These are phyloP conservation scores for Williopsis jadinii DNA, from an alignment of 1,139 yeast species.

Conservation along the genomic window DNA sequence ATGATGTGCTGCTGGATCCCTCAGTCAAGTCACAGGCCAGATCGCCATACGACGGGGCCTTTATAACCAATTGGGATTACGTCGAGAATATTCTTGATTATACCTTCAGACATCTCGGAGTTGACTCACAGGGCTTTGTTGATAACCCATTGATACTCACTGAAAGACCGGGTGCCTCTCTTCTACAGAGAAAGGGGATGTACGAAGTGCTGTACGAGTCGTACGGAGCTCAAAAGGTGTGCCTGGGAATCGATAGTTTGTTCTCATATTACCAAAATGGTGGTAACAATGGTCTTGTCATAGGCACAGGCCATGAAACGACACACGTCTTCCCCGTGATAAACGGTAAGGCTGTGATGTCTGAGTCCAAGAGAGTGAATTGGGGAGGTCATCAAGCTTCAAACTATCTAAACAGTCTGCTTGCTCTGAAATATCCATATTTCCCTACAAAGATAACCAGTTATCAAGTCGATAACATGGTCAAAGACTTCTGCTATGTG, in stretches of 20 bases:
- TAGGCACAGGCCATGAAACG: slow-evolving; percentile 78
- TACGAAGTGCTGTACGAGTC: slow-evolving; percentile 81
- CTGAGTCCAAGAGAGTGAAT: slow-evolving; percentile 73
- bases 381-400: slow-evolving; percentile 86
- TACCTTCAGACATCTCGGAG: slow-evolving; percentile 72
- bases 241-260: slow-evolving; percentile 76
- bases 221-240: slow-evolving; percentile 64
- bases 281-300: slow-evolving; percentile 53
- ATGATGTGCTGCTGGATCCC: slow-evolving; percentile 70
- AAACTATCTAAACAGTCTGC: slow-evolving; percentile 52
- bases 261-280: slow-evolving; percentile 59
- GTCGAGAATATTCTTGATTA: slow-evolving; percentile 80
- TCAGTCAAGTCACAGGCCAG: slow-evolving; percentile 61
- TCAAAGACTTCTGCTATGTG: slow-evolving; percentile 75
- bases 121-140: slow-evolving; percentile 47
- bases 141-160: slow-evolving; percentile 80
- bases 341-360: slow-evolving; percentile 54
- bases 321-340: slow-evolving; percentile 80
- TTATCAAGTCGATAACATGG: slow-evolving; percentile 58
- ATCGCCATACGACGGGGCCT: slow-evolving; percentile 81
- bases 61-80: slow-evolving; percentile 89
- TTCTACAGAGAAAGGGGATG: slow-evolving; percentile 63
- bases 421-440: slow-evolving; percentile 83
- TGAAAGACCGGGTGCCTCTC: slow-evolving; percentile 67
- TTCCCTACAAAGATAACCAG: slow-evolving; percentile 70